Conservation (phyloP, 805 yeast genomes). For the Lipomyces orientalis region DNA sequence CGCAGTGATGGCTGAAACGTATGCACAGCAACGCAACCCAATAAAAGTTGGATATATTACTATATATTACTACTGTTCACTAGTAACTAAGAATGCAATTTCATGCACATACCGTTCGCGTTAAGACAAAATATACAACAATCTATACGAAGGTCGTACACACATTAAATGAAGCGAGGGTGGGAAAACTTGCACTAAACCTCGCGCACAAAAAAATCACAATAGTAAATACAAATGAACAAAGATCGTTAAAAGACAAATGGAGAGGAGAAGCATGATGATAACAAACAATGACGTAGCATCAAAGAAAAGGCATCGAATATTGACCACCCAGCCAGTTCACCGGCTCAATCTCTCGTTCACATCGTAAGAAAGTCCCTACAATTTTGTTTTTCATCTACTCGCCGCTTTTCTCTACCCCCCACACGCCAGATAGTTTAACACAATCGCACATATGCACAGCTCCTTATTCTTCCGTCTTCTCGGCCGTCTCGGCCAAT, state of each 20-base stretch:
- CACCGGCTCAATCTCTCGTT: background rate
- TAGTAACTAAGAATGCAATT: background rate
- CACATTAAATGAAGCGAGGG: background rate
- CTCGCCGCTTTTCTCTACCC: background rate
- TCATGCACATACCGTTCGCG: background rate
- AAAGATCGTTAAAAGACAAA: background rate
- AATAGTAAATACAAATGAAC: conserved; percentile 1
- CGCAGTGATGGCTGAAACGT: too few species aligned
- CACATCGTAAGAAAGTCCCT: background rate
- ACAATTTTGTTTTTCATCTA: background rate
- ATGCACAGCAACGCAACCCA: background rate
- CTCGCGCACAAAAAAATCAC: background rate
- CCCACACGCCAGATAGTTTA: background rate
- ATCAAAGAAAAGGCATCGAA: background rate
- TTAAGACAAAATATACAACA: background rate
- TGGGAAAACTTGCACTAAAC: background rate
- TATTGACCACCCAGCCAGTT: background rate
- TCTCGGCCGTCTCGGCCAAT: background rate
- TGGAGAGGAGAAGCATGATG: conserved; percentile 1
- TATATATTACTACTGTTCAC: background rate
- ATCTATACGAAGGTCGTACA: background rate
- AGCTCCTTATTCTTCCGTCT: background rate
- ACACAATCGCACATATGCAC: background rate
- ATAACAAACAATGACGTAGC: background rate
- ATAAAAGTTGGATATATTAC: too few species aligned